Percentiles rank a stretch among this genome's conserved stretches.
These are phyloP conservation scores for Podospora conica DNA, from an alignment of 495 filamentous ascomycete genomes.

Conservation along the genomic window DNA sequence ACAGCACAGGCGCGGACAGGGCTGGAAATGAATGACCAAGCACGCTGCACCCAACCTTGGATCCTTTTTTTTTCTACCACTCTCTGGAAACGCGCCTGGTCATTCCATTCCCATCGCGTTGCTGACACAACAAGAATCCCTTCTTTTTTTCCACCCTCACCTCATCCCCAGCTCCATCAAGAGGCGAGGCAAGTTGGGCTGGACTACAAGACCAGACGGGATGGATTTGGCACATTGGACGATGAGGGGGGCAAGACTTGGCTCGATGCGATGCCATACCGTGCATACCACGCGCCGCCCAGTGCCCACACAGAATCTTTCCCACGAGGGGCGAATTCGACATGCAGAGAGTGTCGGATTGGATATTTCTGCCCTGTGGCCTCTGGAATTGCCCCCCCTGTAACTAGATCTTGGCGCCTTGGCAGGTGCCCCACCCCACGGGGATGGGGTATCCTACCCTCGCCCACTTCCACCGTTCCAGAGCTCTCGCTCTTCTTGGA, in stretches of 20 bases:
- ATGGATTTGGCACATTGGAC: no score
- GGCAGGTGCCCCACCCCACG: no score
- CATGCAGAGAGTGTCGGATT: no score
- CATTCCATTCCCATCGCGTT: not conserved
- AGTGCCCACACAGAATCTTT: not conserved
- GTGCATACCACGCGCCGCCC: not conserved
- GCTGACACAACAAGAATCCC: not conserved
- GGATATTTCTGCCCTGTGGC: no score
- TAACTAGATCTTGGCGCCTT: no score
- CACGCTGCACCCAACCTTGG: not conserved
- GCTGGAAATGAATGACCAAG: not conserved
- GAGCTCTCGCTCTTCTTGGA: no score
- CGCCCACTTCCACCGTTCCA: no score
- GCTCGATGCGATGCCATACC: not conserved
- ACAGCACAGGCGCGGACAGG: not conserved
- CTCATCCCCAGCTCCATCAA: not conserved
- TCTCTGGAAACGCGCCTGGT: no score
- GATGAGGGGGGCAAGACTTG: conserved; percentile 1
- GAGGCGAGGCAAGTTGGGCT: not conserved
- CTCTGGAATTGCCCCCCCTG: no score
- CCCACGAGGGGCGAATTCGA: conserved; percentile 11
- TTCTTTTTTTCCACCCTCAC: not conserved
- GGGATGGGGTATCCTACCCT: no score
- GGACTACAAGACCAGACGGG: not conserved
- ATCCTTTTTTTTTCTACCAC: not conserved